Evolutionary conservation across 192 early-diverging fungal genomes (phyloP).

Genomic region (Obelidium mucronatum): DNA sequence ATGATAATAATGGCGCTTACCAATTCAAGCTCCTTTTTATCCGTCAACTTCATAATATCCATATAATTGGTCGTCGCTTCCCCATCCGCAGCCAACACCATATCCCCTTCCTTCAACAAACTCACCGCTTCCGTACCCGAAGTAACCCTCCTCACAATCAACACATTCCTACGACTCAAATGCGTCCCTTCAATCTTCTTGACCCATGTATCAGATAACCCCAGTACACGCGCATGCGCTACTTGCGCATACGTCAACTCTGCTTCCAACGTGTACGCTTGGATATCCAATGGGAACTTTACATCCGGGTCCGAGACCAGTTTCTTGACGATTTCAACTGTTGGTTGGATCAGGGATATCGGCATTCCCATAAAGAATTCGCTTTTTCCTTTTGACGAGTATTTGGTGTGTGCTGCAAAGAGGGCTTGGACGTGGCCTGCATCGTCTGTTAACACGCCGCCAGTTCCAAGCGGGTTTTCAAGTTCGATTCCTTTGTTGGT

Average conservation of each 20-base stretch:
- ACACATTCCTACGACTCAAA: slow-evolving; percentile 45
- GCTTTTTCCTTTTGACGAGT: slow-evolving; percentile 44
- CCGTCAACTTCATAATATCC: slow-evolving; percentile 24
- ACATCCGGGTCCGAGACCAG: neutral
- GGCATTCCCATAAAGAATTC: slow-evolving; percentile 54
- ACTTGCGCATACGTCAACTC: slow-evolving; percentile 55
- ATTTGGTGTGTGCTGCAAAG: slow-evolving; percentile 44
- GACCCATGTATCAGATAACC: slow-evolving; percentile 55
- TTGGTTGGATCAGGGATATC: slow-evolving; percentile 34
- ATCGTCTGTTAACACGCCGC: slow-evolving; percentile 44
- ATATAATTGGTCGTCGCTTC: slow-evolving; percentile 10
- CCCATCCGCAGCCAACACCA: slow-evolving; percentile 31
- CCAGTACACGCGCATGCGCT: slow-evolving; percentile 55
- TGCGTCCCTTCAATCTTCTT: slow-evolving; percentile 44
- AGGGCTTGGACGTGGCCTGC: slow-evolving; percentile 47
- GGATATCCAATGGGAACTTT: neutral
- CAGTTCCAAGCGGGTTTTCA: slow-evolving; percentile 51
- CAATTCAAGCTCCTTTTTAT: slow-evolving; percentile 27
- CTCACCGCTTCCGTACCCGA: slow-evolving; percentile 23
- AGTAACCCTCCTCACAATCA: slow-evolving; percentile 43
- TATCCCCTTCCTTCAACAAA: slow-evolving; percentile 38
- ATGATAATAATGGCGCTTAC: neutral
- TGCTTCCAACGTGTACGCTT: slow-evolving; percentile 38
- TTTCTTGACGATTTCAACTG: slow-evolving; percentile 21
- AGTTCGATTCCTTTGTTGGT: slow-evolving; percentile 45